Base-by-base conservation (phyloP, 768 basidiomycete genomes). In the Macrocybe gigantea region DNA sequence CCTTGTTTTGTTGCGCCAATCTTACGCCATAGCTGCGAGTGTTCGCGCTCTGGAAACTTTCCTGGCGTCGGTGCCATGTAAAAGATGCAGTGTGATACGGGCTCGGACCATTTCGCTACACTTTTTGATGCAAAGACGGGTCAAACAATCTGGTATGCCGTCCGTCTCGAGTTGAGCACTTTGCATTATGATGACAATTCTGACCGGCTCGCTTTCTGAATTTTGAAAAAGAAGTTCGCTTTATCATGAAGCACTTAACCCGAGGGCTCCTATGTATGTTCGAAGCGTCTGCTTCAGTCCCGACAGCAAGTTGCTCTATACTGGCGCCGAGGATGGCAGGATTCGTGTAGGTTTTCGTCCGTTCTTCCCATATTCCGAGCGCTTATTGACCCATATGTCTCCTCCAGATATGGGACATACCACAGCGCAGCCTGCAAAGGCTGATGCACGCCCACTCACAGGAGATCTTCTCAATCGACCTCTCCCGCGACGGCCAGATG, bases 381-480 rank as follows among this genome's bases (percentile, higher is more conserved):
- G 36, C 2, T 5, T n/a, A 3, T 30, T 31, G 33, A 38, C 38
- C 35, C 22, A 22, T 35, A 33, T 32, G 48, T 40, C 42, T 32
- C 33, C 15, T 7, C 22, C 57, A 93, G 88, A 90, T 96, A 56
- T 96, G 93, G 93, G 91, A 94, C 57, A 90, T 96, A 55, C 75
- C 75, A 39, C 83, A 82, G 58, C 84, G 85, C 56, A 78, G 79
- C 34, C 88, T 94, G 60, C 79, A 83, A 47, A 83, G 79, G 52
- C 70, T 88, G 7, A 91, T 94, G 56, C 82, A 88, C 53, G 93
- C 93, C 5, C 93, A 96, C 68, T 81, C 82, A 58, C 88, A 92
- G 60, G 93, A 95, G 60, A 93, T 96, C 59, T 95, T 94, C 66
- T 91, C 92, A 1, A 82, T 96, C 53, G 91, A 89, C 64, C 95